Evolutionary conservation across 768 basidiomycete genomes (phyloP).

Genomic region (Suillus subluteus): DNA sequence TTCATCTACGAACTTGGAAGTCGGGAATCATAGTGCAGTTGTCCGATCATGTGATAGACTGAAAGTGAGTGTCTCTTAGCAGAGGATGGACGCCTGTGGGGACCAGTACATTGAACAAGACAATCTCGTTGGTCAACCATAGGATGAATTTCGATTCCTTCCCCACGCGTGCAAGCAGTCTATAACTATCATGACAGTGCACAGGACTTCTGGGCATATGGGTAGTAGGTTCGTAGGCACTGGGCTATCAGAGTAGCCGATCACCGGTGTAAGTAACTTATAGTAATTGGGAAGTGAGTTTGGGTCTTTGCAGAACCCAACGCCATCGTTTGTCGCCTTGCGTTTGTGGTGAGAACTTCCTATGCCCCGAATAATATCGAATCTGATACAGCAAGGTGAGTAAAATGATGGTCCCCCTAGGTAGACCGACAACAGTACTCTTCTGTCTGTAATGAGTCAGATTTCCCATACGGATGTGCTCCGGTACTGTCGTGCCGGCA

Average conservation of each 20-base stretch:
- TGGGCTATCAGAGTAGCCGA: background rate
- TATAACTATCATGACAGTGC: background rate
- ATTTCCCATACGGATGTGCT: background rate
- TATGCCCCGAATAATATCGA: background rate
- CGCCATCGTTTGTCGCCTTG: background rate
- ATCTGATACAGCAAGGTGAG: background rate
- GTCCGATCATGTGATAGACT: background rate
- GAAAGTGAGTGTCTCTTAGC: background rate
- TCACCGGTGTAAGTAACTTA: background rate
- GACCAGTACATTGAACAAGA: background rate
- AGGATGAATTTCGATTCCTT: background rate
- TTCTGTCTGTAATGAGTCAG: background rate
- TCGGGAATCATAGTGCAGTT: background rate
- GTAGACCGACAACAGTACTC: background rate
- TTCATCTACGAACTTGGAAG: too few relatives aligned
- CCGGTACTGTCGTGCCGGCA: background rate
- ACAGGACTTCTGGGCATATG: background rate
- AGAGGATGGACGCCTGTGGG: background rate
- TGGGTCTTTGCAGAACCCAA: background rate
- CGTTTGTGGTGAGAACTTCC: background rate
- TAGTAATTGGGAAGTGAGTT: background rate
- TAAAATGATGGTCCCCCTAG: background rate
- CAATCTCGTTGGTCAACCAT: background rate
- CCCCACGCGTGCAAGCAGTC: background rate
- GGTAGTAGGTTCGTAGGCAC: background rate